A percentile compares a stretch with the other conserved stretches of the same genome.
Evolutionary conservation across 1,284 basidiomycete species (phyloP).

Genomic region (Neonothopanus nambi): DNA sequence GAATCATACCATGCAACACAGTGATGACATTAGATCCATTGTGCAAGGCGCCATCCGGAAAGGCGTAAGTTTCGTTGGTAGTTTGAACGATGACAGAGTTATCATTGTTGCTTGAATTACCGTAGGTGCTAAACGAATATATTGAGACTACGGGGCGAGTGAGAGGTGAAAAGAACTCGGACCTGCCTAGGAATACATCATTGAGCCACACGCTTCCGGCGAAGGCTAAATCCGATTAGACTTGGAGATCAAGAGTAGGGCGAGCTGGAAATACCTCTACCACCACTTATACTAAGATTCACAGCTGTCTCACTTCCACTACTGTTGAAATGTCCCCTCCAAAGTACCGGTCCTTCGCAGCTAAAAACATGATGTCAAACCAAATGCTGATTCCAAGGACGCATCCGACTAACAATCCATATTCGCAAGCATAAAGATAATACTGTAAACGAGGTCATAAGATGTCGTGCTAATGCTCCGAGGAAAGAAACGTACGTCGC

Average conservation of each 20-base stretch:
- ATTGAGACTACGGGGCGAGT: background rate
- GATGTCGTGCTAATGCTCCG: too few relatives aligned
- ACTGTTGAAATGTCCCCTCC: conserved; percentile 59
- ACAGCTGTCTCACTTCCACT: conserved; percentile 43
- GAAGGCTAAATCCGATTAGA: conserved; percentile 40
- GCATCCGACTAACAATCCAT: conserved; percentile 42
- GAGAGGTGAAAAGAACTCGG: conserved; percentile 30
- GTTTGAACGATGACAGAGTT: conserved; percentile 16
- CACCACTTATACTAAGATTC: conserved; percentile 59
- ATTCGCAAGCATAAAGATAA: conserved; percentile 26
- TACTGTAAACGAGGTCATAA: conserved; percentile 60
- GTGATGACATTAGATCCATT: conserved; percentile 20
- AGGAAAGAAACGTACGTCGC: background rate
- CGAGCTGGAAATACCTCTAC: conserved; percentile 41
- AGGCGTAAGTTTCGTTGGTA: conserved; percentile 17
- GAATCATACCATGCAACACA: conserved; percentile 27
- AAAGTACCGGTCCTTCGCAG: conserved; percentile 61
- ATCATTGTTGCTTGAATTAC: too few relatives aligned
- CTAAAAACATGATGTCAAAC: conserved; percentile 26
- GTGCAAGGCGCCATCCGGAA: conserved; percentile 17
- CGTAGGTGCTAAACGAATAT: background rate
- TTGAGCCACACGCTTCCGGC: conserved; percentile 64
- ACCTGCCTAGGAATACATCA: conserved; percentile 49
- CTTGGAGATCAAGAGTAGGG: background rate
- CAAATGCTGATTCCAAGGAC: conserved; percentile 25